These are phyloP conservation scores for Daldinia eschscholtzii DNA, from an alignment of 2,329 filamentous ascomycete genomes.

Conservation along the genomic window DNA sequence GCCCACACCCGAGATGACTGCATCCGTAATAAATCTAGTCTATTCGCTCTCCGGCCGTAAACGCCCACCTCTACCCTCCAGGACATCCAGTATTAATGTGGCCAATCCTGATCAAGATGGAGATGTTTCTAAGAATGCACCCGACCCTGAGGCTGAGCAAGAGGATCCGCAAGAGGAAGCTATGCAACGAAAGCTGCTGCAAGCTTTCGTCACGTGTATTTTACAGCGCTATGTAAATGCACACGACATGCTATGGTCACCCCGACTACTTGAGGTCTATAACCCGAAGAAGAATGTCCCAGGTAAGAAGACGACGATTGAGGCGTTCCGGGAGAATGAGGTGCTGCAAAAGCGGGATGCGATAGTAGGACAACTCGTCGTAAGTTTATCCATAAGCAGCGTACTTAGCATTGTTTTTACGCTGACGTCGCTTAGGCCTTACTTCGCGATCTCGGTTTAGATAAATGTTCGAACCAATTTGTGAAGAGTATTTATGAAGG, in stretches of 20 bases:
- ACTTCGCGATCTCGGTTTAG: constrained; percentile 71
- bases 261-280: constrained; percentile 76
- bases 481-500: constrained; percentile 61
- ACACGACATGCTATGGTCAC: constrained; percentile 71
- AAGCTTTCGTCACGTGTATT: constrained; percentile 82
- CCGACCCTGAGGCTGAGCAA: constrained; percentile 72
- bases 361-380: constrained; percentile 78
- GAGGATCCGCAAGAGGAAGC: constrained; percentile 68
- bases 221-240: constrained; percentile 78
- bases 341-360: constrained; percentile 71
- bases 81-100: constrained; percentile 69
- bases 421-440: constrained; percentile 63
- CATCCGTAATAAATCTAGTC: constrained; percentile 77
- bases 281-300: constrained; percentile 74
- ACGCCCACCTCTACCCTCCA: constrained; percentile 71
- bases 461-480: constrained; percentile 59
- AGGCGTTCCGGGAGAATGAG: constrained; percentile 74
- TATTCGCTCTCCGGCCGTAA: constrained; percentile 76
- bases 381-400: constrained; percentile 55
- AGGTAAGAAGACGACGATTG: constrained; percentile 70
- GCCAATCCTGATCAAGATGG: constrained; percentile 68
- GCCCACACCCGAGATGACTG: constrained; percentile 74
- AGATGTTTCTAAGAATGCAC: constrained; percentile 67
- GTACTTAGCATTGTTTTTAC: neutral
- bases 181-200: constrained; percentile 74